Percentiles rank a stretch among this genome's conserved stretches.
Evolutionary conservation across 371 early-diverging fungal genomes (phyloP).

Genomic region (Funneliformis caledonium): DNA sequence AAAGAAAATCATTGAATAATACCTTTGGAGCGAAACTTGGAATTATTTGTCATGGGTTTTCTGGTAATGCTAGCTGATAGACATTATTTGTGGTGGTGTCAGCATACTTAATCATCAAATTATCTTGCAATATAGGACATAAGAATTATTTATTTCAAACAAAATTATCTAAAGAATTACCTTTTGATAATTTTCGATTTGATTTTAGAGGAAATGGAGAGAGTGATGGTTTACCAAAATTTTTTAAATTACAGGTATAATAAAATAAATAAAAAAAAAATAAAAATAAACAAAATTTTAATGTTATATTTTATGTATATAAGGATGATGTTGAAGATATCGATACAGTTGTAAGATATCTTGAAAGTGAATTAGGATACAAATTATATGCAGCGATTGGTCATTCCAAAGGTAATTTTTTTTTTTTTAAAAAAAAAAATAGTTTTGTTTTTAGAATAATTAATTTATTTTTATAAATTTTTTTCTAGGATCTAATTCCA

Average conservation of each 20-base stretch:
- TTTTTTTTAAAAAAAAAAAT: neutral
- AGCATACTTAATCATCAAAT: neutral
- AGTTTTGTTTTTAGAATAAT: no score
- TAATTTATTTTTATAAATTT: neutral
- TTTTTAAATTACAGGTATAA: constrained; percentile 47
- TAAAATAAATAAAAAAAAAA: no score
- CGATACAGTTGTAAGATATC: constrained; percentile 56
- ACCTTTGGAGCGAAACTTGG: neutral
- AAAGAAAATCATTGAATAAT: neutral
- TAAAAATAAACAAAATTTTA: no score
- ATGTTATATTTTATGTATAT: neutral
- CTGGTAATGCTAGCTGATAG: neutral
- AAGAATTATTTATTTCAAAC: constrained; percentile 57
- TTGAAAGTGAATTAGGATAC: constrained; percentile 57
- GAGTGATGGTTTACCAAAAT: constrained; percentile 52
- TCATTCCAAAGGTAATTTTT: constrained; percentile 57
- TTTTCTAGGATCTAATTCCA: constrained; percentile 56
- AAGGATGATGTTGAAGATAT: constrained; percentile 60
- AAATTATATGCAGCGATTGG: constrained; percentile 62
- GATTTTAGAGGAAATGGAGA: constrained; percentile 62
- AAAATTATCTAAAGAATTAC: constrained; percentile 50
- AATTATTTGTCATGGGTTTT: constrained; percentile 22
- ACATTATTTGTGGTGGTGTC: neutral
- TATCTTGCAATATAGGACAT: neutral
- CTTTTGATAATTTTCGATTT: constrained; percentile 56